Evolutionary conservation across 306 rosid species (phyloP), one percentile per base, ranked within the genome.

Genomic region (Notholithocarpus densiflorus): DNA sequence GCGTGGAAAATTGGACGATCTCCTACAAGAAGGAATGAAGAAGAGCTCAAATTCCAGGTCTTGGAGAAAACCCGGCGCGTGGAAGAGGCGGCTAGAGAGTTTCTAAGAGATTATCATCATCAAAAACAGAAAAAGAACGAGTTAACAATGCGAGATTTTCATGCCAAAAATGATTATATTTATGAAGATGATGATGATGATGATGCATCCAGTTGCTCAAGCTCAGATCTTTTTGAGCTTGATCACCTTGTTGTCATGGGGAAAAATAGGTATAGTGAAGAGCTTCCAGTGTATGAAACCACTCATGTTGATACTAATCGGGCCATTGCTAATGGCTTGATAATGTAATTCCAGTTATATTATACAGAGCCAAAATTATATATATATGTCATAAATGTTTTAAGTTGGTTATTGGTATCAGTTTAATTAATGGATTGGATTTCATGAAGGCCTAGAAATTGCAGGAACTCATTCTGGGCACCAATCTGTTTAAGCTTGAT

Each of bases 211-310:
- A 96, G 99, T 72, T 84, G 72, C 87, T 84, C 98, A n/a, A 96
- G 99, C 85, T 93, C 97, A 11, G 99, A 96, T 88, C 96, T 96
- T 64, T 96, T 96, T 40, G 99, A 96, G 84, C 93, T 96, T 52
- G 98, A 96, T 85, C 98, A 96, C 70, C 74, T 93, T 1, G 18
- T 75, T 1, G 86, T 82, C 48, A 80, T 80, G 29, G 90, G 85
- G 27, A 79, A 84, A 15, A 68, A 82, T 70, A 79, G 92, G 85
- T 92, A 87, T 31, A 66, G 68, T 1, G 90, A 91, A 77, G 98
- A 96, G 72, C 97, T 93, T 85, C 99, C 99, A 0, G 98, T 96
- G 74, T 96, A 89, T 71, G 98, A 91, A 84, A 91, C 94, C 31
- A 93, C 96, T 79, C 88, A 83, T 75, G 48, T 89, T 54, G 32